Conservation (phyloP, 768 basidiomycete species). For the Solioccasus polychromus region DNA sequence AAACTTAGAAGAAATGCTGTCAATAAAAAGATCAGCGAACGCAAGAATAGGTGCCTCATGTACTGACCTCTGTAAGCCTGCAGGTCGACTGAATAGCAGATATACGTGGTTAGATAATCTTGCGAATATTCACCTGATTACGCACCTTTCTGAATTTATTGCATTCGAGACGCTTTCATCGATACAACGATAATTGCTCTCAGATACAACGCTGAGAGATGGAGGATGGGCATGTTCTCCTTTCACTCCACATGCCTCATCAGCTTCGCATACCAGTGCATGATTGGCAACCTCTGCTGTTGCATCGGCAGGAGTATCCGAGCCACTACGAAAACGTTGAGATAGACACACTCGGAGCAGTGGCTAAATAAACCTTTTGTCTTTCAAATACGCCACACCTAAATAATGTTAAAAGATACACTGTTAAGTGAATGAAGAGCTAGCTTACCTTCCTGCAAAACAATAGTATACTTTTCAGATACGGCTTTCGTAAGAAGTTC, state of each 20-base stretch:
- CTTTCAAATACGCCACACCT: conserved; percentile 21
- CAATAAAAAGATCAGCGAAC: background rate
- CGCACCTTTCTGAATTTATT: conserved; percentile 8
- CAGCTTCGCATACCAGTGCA: background rate
- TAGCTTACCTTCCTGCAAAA: conserved; percentile 11
- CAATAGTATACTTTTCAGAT: conserved; percentile 10
- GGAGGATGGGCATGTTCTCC: background rate
- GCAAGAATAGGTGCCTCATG: background rate
- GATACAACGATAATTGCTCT: conserved; percentile 21
- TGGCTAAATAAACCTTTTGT: conserved; percentile 10
- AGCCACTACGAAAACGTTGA: conserved; percentile 4
- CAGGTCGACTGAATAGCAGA: conserved; percentile 5
- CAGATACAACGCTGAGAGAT: conserved; percentile 23
- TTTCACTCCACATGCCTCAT: background rate
- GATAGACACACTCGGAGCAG: background rate
- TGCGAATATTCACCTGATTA: background rate
- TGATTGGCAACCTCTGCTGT: background rate
- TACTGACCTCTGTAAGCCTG: conserved; percentile 18
- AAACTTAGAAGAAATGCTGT: conserved; percentile 21
- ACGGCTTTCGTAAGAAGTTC: conserved; percentile 10
- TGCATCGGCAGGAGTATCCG: background rate
- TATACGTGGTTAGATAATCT: background rate
- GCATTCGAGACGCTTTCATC: conserved; percentile 1
- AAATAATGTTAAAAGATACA: conserved; percentile 6
- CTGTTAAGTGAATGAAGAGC: background rate